Conservation (phyloP, 2,329 filamentous ascomycete species). For the Chalara sp. region DNA sequence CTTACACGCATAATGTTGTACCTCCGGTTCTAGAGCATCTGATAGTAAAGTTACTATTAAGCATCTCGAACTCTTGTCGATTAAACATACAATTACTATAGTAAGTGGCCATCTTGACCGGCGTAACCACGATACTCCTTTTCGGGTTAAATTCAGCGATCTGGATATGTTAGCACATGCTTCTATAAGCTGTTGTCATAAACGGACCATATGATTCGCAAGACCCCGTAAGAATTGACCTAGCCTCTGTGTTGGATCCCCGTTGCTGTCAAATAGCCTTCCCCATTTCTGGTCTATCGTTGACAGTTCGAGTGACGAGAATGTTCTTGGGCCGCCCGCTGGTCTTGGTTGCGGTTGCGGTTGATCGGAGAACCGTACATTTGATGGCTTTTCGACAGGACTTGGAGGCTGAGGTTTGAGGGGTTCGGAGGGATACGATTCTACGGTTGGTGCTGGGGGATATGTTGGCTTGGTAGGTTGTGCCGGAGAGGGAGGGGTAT, state of each 20-base stretch:
- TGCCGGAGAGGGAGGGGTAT: constrained; percentile 48
- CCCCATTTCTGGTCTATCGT: constrained; percentile 72
- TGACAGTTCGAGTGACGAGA: constrained; percentile 39
- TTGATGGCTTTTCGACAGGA: constrained; percentile 23
- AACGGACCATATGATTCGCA: constrained; percentile 63
- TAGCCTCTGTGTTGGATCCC: constrained; percentile 60
- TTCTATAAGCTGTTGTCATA: neutral
- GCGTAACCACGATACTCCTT: constrained; percentile 64
- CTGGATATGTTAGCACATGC: constrained; percentile 31
- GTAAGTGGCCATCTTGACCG: constrained; percentile 67
- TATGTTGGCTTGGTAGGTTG: constrained; percentile 22
- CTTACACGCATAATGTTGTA: constrained; percentile 62
- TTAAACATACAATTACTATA: constrained; percentile 43
- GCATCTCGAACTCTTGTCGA: neutral
- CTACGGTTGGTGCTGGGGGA: constrained; percentile 21
- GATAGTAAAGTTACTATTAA: constrained; percentile 15
- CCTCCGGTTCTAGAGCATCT: constrained; percentile 57
- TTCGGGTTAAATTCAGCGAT: constrained; percentile 64
- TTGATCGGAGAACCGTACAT: constrained; percentile 22
- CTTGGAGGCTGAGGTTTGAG: constrained; percentile 22
- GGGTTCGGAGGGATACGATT: neutral
- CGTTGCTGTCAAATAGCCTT: constrained; percentile 61
- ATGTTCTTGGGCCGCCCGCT: constrained; percentile 13
- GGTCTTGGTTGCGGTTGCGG: constrained; percentile 10
- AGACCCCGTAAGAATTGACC: constrained; percentile 67